Evolutionary conservation across 768 basidiomycete species (phyloP), one percentile per base, ranked within the genome.

Genomic region (Trametes sanguinea): DNA sequence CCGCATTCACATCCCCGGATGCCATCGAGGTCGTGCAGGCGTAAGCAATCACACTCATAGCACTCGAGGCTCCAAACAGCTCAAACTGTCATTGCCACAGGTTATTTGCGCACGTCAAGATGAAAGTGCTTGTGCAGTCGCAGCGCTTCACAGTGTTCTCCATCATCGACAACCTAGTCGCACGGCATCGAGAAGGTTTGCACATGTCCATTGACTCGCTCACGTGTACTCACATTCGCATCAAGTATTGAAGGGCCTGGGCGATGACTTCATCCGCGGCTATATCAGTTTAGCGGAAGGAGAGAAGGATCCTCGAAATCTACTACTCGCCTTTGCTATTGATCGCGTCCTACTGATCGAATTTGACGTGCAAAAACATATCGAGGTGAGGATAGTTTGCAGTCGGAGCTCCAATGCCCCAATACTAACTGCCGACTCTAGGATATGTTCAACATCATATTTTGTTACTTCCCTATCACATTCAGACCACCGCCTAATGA

Each of bases 401-500:
- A 22, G 22, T 22, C 22, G 22, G 22, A 22, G 22, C 22, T 22
- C 22, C 22, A 22, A 22, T 22, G 22, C 22, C 22, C 22, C 22
- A 22, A 22, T 22, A 22, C 1, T 22, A 22, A 22, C 22, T 22
- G 1, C 22, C 22, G 22, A 22, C 22, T 22, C 22, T 67, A 98
- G 94, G 84, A 88, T 54, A 78, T 98, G 51, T 98, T 96, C 76
- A 93, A 98, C 69, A 88, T 98, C 71, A 91, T 89, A 0, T 98
- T 95, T 74, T 98, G 97, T 73, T 99, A 99, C 74, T 99, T 98
- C 76, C 97, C 97, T 0, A 98, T 99, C 58, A 93, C 94, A 0
- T 99, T 97, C 77, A 84, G 90, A 60, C 94, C 96, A 8, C 94
- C 95, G 16, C 90, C 94, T 1, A 88, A 94, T 67, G 95, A 98